Evolutionary conservation across 2,329 filamentous ascomycete species (phyloP), one percentile per base, ranked within the genome.

Genomic region (Ophiostoma triangulosporum): DNA sequence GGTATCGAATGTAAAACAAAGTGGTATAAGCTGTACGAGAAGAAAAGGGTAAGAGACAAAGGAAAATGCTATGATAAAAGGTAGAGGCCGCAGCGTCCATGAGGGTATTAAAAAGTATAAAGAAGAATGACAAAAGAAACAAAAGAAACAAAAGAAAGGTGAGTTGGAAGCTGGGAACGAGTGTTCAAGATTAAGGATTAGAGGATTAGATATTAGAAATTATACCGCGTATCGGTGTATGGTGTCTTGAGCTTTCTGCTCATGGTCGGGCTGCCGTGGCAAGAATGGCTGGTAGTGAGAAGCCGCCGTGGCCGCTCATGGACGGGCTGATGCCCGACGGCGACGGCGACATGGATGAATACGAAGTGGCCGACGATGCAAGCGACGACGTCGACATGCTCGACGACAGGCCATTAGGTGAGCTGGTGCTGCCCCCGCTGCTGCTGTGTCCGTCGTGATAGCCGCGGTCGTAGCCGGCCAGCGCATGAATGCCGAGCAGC

Each of bases 231-330:
- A n/a, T 24, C 15, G 22, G 43, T 46, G 20, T 24, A 26, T 27
- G 22, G 11, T 32, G 35, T 40, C 38, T 26, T 17, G 14, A n/a
- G 7, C 15, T 6, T n/a, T 14, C 20, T n/a, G 38, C 38, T 43
- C 20, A 20, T 32, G 20, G 36, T 24, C 26, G 15, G 9, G 6
- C 27, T 17, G 53, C n/a, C 14, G 53, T 52, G 24, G 50, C 24
- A 17, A 52, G 54, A 46, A 55, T 55, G 11, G 54, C 52, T 12
- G 54, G 50, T 11, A 55, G 29, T 4, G 54, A 52, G 50, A 52
- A 55, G 20, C 53, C 49, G 31, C 54, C 54, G 4, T 48, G 27
- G 4, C 27, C 27, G 15, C 45, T 17, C 15, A 32, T n/a, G 12
- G 50, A 33, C 12, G 26, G 11, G 27, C 36, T 35, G 36, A 31